Conservation (phyloP, 148 eudicot species). For the Spergularia bocconei region DNA sequence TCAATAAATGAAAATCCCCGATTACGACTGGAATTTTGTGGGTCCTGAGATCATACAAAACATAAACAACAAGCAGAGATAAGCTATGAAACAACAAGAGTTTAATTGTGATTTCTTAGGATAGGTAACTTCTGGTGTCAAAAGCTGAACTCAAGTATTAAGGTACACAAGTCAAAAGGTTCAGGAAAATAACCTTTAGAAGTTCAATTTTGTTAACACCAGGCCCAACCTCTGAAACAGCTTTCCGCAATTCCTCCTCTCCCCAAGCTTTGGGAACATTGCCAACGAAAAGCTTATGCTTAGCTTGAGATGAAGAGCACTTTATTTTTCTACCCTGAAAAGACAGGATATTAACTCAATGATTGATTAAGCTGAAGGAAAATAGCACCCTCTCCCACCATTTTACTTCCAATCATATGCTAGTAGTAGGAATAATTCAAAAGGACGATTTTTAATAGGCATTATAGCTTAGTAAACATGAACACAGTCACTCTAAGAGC, state of each 20-base stretch:
- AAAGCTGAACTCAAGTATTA: neutral
- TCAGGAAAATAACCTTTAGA: slow-evolving; percentile 56
- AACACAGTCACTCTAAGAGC: neutral
- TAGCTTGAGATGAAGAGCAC: slow-evolving; percentile 92
- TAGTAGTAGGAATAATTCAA: neutral
- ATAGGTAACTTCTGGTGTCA: neutral
- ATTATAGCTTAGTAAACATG: neutral
- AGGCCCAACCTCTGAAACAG: slow-evolving; percentile 70
- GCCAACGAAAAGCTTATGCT: slow-evolving; percentile 83
- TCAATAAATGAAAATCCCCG: slow-evolving; percentile 94
- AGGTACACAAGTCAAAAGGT: neutral
- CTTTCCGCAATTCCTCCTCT: slow-evolving; percentile 65
- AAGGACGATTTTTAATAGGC: no score
- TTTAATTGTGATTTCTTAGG: neutral
- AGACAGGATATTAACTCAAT: neutral
- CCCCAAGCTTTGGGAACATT: slow-evolving; percentile 83
- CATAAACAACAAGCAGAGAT: neutral
- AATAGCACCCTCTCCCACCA: neutral
- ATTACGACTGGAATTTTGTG: slow-evolving; percentile 76
- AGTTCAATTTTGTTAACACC: slow-evolving; percentile 72
- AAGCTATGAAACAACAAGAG: neutral
- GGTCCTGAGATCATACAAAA: slow-evolving; percentile 56
- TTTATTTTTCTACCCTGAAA: slow-evolving; percentile 75
- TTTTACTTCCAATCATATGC: neutral
- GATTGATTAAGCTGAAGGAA: neutral